Evolutionary conservation across 306 rosid genomes (phyloP), one percentile per base, ranked within the genome.

Genomic region (Pachyrhizus erosus): DNA sequence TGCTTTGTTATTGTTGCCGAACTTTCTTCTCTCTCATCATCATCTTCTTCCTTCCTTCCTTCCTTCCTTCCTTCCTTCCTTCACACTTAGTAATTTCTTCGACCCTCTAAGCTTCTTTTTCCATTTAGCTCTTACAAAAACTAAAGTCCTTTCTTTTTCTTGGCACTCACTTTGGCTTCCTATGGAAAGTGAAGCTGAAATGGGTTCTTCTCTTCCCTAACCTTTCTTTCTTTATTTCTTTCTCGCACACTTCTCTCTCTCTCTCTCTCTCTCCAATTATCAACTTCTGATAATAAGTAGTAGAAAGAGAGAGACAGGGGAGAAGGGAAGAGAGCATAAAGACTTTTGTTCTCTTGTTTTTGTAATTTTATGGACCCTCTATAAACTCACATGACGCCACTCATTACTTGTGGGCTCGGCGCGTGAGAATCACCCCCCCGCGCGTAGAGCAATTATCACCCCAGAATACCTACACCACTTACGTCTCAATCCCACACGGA

Each of bases 191-290:
- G 71, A 64, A 66, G 18, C 20, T 6, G 21, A 61, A 29, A 61
- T 61, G 21, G 58, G 39, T 51, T 51, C 20, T 17, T 5, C 84
- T 87, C 78, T 86, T 70, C 84, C 54, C 83, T 54, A 15, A 42
- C 79, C 86, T 60, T 72, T 23, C 84, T 46, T 57, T 61, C 27
- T 85, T 4, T 88, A n/a, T 58, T 11, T 87, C 92, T 92, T 93
- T 88, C 98, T 82, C 93, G n/a, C n/a, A n/a, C n/a, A 42, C 79
- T 84, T 60, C 68, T 23, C 84, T 46, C 51, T 61, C 27, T 85
- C 2, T 88, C n/a, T 58, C 14, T 87, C 92, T 92, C 94, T 88
- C 98, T 82, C 93, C 90, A 92, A 93, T 91, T 79, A 93, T 88
- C 88, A 82, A 85, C 0, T 6, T 39, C 60, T 77, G 54, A 73